Evolutionary conservation across 2,329 filamentous ascomycete species (phyloP), one percentile per base, ranked within the genome.

Genomic region (Alternaria triticimaculans): DNA sequence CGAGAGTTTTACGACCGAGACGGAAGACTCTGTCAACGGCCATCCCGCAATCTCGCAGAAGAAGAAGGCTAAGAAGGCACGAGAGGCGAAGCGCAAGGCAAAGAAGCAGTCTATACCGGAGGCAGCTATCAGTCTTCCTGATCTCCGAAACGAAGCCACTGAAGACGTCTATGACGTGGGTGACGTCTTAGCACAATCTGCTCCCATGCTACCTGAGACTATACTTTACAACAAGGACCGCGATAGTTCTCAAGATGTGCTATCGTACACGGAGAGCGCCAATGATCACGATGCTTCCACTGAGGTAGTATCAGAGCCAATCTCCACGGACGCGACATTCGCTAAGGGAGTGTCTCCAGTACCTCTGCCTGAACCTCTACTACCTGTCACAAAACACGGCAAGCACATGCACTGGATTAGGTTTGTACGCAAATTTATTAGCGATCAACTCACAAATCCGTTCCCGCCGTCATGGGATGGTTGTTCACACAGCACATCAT

Each of bases 21-120:
- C 41, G 8, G 28, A 28, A 45, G 66, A 59, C 6, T 8, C 26
- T 26, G 15, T 11, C 4, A 14, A 20, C 8, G 20, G 8, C 12
- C 66, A 68, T 50, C 46, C 61, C 4, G 30, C 58, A 11, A 55
- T 72, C 3, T 70, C 72, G 14, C 66, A 72, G 46, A 76, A 70
- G 61, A 76, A 72, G 63, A 63, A 64, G 15, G 73, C 73, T 45
- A 77, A 76, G 63, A 66, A 68, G 33, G 41, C 54, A 45, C 67
- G 65, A 21, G 65, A 66, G 56, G 48, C 62, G 6, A 66, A 68
- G 44, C 69, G 68, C 12, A 77, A 76, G 44, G 66, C 65, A 30
- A 75, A 70, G 55, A 72, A 71, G 58, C 18, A 57, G 5, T 37
- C 46, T 15, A 54, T 45, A 2, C 11, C 51, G 37, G 63, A 63